Percentiles rank a stretch among this genome's conserved stretches.
These are phyloP conservation scores for Thalassiosira livingstoniorum DNA, from an alignment of 352 stramenopile species.

Conservation along the genomic window DNA sequence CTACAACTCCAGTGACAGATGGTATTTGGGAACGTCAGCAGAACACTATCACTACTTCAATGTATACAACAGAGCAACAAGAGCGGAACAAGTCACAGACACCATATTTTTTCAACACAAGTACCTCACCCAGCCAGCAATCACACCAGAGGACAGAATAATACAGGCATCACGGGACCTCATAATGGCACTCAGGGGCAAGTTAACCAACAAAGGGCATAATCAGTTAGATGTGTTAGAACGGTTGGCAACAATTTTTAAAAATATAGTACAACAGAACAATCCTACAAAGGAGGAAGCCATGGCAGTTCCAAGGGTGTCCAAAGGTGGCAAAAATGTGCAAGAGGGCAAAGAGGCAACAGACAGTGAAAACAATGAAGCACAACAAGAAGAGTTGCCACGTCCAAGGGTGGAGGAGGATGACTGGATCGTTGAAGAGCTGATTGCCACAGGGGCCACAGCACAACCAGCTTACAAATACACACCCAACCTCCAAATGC, in stretches of 20 bases:
- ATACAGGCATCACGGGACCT: background rate
- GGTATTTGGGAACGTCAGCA: slow-evolving; percentile 51
- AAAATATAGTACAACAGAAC: background rate
- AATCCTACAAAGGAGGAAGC: background rate
- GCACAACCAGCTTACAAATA: too few relatives aligned
- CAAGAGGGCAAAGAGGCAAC: background rate
- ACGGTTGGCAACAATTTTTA: too few relatives aligned
- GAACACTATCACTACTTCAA: too few relatives aligned
- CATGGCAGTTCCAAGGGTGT: background rate
- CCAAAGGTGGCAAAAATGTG: background rate
- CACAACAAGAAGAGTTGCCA: background rate
- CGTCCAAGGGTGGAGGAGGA: too few relatives aligned
- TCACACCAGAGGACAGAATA: background rate
- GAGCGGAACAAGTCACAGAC: too few relatives aligned
- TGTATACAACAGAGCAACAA: too few relatives aligned
- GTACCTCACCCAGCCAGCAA: background rate
- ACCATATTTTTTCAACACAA: background rate
- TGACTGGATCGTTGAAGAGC: too few relatives aligned
- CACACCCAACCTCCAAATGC: too few relatives aligned
- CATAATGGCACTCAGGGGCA: background rate
- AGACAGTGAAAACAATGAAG: background rate
- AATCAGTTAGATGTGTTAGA: too few relatives aligned
- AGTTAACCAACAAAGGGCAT: background rate
- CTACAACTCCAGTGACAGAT: slow-evolving; percentile 37
- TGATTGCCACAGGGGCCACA: too few relatives aligned